Base-by-base conservation (phyloP, 257 asterid species). In the Ilex aquifolium region DNA sequence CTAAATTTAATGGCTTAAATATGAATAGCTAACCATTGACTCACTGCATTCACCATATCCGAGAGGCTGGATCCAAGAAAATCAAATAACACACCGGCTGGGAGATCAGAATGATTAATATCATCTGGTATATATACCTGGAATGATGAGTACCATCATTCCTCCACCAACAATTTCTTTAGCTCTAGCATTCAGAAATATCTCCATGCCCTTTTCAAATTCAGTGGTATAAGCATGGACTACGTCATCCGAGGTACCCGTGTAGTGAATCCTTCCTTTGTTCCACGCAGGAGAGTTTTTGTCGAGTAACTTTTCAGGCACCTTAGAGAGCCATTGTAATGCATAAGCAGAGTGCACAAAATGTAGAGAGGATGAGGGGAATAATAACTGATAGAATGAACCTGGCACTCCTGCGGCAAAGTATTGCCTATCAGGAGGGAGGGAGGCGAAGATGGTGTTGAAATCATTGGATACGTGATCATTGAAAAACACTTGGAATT, bases 1-100 rank as follows among this genome's bases (percentile, higher is more conserved):
- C 27, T 21, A 21, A 21, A 21, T 21, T 21, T 21, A 21, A 21
- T 21, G 27, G 27, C 27, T 21, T 21, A 13, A 21, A 4, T 46
- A 62, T n/a, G 76, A 73, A 4, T 60, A 9, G 11, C 74, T 2
- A 0, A 77, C 21, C 10, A 65, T 31, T 67, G 76, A 13, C 62
- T 16, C 16, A 74, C 81, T 74, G 72, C 69, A 13, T 15, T 29
- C 2, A 66, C 76, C 70, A 76, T 63, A 3, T 73, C 82, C 68
- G 72, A 44, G 21, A 79, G 82, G 62, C 50, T 13, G 52, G 59
- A 56, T 4, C 60, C 74, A 13, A 62, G 57, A 10, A 31, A 42
- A 44, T 62, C 68, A 21, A 31, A 48, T 12, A 36, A 66, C 49
- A 27, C 16, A 7, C 59, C 44, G 49, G 8, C 13, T 11, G 2